phyloP scores from a whole-genome alignment of 2,329 filamentous ascomycete genomes.

The Penicillium aurantiogriseum region DNA sequence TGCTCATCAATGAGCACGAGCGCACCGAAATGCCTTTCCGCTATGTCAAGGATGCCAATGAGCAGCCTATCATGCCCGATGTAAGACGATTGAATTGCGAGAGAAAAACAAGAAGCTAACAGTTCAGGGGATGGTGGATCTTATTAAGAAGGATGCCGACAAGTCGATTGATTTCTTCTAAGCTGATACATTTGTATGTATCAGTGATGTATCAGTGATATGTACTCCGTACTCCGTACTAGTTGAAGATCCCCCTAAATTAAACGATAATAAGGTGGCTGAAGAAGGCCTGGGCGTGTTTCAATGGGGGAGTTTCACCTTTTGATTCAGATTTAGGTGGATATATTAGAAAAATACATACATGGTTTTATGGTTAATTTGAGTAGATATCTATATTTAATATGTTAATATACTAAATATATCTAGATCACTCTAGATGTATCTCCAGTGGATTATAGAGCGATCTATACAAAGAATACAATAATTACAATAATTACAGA shows the following conservation, averaged over 20 bases:
- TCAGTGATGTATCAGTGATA: neutral
- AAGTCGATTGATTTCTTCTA: conserved; percentile 86
- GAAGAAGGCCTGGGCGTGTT: neutral
- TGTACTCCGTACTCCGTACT: no score
- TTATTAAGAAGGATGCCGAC: conserved; percentile 91
- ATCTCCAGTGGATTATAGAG: no score
- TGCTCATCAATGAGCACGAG: conserved; percentile 86
- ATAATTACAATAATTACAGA: neutral
- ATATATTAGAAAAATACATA: neutral
- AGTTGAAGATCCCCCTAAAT: neutral
- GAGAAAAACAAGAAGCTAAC: conserved; percentile 20
- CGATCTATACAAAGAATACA: neutral
- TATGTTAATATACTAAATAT: no score
- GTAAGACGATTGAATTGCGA: conserved; percentile 52
- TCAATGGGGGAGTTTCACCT: neutral
- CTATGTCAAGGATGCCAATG: conserved; percentile 75
- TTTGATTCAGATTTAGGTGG: neutral
- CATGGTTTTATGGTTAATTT: no score
- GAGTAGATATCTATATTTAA: no score
- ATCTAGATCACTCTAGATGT: no score
- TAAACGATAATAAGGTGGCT: conserved; percentile 4
- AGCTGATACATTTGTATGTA: conserved; percentile 5
- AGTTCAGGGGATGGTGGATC: conserved; percentile 80
- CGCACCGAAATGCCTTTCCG: conserved; percentile 98
- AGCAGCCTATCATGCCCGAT: conserved; percentile 85